Evolutionary conservation across 1,139 yeast species (phyloP).

Genomic region (Taphrina betulina): DNA sequence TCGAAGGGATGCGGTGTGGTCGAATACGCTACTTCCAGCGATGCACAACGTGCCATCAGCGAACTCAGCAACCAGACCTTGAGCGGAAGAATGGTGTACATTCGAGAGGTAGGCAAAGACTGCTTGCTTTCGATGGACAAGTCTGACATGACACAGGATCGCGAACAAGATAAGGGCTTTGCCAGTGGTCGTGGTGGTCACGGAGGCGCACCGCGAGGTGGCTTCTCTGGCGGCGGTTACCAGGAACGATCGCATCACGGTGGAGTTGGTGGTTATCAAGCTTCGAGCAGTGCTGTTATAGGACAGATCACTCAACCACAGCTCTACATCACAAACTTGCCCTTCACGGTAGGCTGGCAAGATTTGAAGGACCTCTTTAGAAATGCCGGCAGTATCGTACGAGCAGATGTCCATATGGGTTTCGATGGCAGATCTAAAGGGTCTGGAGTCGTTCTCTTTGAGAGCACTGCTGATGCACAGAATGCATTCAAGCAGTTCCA

Average conservation of each 20-base stretch:
- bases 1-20: slow-evolving; percentile 77
- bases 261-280: slow-evolving; percentile 3
- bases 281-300: not conserved
- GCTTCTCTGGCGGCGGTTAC: slow-evolving; percentile 30
- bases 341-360: slow-evolving; percentile 79
- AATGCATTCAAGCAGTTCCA: slow-evolving; percentile 89
- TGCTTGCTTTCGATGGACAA: not conserved
- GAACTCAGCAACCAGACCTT: slow-evolving; percentile 66
- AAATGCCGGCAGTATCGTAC: slow-evolving; percentile 67
- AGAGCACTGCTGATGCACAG: slow-evolving; percentile 76
- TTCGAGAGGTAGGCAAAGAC: slow-evolving; percentile 67
- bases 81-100: slow-evolving; percentile 80
- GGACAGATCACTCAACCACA: slow-evolving; percentile 36
- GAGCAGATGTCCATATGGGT: slow-evolving; percentile 76
- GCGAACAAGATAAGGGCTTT: slow-evolving; percentile 44
- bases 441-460: slow-evolving; percentile 86
- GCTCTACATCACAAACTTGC: slow-evolving; percentile 47
- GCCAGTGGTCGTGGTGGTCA: slow-evolving; percentile 28
- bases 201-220: slow-evolving; percentile 24
- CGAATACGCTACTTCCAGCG: slow-evolving; percentile 67
- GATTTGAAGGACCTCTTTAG: slow-evolving; percentile 81
- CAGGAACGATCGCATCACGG: slow-evolving; percentile 20
- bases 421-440: slow-evolving; percentile 80
- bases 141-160: slow-evolving; percentile 43
- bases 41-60: slow-evolving; percentile 72